phyloP scores from a whole-genome alignment of 148 eudicot genomes.

The Nepenthes mirabilis region DNA sequence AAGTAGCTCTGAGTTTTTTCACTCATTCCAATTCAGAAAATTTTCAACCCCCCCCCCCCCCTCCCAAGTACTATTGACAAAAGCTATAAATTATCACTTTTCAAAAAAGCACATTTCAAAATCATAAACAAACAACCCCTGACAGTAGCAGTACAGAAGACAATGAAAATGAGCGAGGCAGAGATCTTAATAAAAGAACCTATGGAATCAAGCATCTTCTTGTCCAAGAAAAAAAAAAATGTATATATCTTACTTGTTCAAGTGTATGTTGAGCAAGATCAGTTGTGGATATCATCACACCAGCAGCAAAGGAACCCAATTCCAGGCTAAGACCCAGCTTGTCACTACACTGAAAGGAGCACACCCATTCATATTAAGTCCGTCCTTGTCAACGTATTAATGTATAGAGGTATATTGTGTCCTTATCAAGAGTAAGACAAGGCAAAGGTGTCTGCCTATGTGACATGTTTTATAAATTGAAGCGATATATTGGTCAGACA shows the following conservation, averaged over 20 bases:
- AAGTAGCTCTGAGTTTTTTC: too few species aligned
- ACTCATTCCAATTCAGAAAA: too few species aligned
- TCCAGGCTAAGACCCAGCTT: constrained; percentile 95
- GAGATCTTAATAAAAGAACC: not conserved
- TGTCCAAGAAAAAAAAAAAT: constrained; percentile 1
- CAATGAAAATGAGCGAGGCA: not conserved
- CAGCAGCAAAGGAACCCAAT: constrained; percentile 98
- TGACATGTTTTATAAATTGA: too few species aligned
- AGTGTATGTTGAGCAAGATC: constrained; percentile 97
- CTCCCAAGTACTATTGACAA: too few species aligned
- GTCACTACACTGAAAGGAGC: constrained; percentile 77
- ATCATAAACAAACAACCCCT: too few species aligned
- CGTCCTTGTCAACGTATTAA: not conserved
- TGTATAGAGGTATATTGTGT: not conserved
- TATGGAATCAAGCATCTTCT: not conserved
- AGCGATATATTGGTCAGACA: too few species aligned
- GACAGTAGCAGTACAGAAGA: too few species aligned
- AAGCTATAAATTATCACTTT: too few species aligned
- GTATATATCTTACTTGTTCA: constrained; percentile 55
- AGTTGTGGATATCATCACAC: constrained; percentile 97
- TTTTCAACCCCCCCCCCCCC: too few species aligned
- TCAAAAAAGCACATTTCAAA: too few species aligned
- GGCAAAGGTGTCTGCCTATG: not conserved
- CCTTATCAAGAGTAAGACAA: not conserved
- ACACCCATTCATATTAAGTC: constrained; percentile 1